Percentiles rank a stretch among this genome's conserved stretches.
Conservation (phyloP, 441 rosid species). For the Omphalea diandra region DNA sequence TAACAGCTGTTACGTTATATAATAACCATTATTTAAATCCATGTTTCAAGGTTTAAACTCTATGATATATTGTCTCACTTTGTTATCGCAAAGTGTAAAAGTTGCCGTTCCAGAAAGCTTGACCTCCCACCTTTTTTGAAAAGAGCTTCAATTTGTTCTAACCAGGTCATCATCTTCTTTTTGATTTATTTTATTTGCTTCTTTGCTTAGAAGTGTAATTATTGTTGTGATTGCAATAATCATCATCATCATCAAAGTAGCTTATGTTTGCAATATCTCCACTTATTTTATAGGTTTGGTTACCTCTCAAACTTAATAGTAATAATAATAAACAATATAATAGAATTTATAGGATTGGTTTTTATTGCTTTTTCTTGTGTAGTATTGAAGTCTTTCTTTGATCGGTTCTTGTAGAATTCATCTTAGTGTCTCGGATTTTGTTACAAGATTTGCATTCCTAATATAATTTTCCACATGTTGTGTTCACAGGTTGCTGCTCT, state of each 20-base stretch:
- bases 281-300: too few species aligned
- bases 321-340: too few species aligned
- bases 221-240: not conserved
- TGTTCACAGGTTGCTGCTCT: slow-evolving; percentile 86
- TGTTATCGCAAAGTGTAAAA: not conserved
- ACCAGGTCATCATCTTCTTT: too few species aligned
- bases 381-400: not conserved
- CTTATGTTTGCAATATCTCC: not conserved
- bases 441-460: not conserved
- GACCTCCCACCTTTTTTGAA: too few species aligned
- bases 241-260: not conserved
- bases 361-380: not conserved
- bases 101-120: not conserved
- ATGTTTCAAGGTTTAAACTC: not conserved
- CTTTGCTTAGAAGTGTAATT: not conserved
- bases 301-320: too few species aligned
- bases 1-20: too few species aligned
- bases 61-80: too few species aligned
- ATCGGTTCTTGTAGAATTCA: too few species aligned
- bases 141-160: too few species aligned
- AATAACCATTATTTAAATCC: too few species aligned
- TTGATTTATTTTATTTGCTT: not conserved
- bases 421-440: not conserved
- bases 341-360: not conserved
- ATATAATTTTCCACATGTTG: not conserved